These are phyloP conservation scores for Ruellia speciosa DNA, from an alignment of 305 asterid species.

Conservation along the genomic window DNA sequence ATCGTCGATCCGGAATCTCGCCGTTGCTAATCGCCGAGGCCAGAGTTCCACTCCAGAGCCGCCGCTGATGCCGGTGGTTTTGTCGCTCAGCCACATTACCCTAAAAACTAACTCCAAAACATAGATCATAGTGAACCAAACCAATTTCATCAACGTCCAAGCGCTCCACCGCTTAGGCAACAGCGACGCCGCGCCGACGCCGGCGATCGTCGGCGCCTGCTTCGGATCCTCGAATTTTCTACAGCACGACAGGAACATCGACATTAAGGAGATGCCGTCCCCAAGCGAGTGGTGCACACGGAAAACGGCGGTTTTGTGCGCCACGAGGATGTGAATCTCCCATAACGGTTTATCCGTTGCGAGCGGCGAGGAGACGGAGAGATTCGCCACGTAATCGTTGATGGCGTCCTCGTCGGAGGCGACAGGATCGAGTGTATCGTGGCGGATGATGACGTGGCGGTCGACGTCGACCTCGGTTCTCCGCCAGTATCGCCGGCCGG, in stretches of 20 bases:
- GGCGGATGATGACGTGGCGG: slow-evolving; percentile 46
- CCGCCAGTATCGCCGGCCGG: slow-evolving; percentile 62
- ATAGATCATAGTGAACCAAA: slow-evolving; percentile 45
- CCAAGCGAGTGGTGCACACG: slow-evolving; percentile 89
- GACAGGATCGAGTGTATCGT: slow-evolving; percentile 19
- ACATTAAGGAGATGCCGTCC: slow-evolving; percentile 75
- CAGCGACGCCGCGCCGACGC: slow-evolving; percentile 14
- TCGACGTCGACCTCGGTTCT: slow-evolving; percentile 42
- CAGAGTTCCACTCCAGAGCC: neutral
- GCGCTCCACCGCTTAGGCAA: slow-evolving; percentile 25
- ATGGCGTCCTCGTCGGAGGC: slow-evolving; percentile 43
- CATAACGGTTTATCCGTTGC: slow-evolving; percentile 60
- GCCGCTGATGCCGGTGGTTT: neutral
- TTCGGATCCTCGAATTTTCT: slow-evolving; percentile 44
- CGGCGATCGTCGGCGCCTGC: slow-evolving; percentile 31
- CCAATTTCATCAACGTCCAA: slow-evolving; percentile 28
- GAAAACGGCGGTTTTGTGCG: slow-evolving; percentile 47
- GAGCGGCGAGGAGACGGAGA: slow-evolving; percentile 53
- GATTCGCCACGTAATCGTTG: slow-evolving; percentile 52
- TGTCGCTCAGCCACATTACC: slow-evolving; percentile 43
- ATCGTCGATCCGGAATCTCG: slow-evolving; percentile 18
- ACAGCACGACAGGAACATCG: slow-evolving; percentile 54
- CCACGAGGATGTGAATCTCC: slow-evolving; percentile 62
- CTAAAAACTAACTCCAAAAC: slow-evolving; percentile 44
- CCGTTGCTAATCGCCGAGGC: slow-evolving; percentile 11